Evolutionary conservation across 148 eudicot species (phyloP).

Genomic region (Camellia sinensis): DNA sequence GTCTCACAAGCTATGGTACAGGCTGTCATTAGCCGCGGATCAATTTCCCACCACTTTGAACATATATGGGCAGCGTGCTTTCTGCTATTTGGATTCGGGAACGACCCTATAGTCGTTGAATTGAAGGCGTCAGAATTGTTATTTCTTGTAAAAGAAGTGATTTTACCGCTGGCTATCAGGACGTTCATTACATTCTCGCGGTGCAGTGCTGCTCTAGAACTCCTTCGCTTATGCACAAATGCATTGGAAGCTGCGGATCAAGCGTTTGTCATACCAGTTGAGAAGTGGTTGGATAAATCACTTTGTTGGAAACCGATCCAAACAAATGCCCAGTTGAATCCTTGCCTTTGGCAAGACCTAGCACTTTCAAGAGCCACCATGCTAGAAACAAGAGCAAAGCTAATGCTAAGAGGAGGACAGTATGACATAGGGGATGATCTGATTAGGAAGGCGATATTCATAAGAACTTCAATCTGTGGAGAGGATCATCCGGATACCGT

Average conservation of each 20-base stretch:
- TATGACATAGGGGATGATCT: slow-evolving; percentile 87
- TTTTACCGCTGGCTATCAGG: slow-evolving; percentile 71
- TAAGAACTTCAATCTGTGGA: slow-evolving; percentile 85
- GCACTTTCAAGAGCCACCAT: slow-evolving; percentile 81
- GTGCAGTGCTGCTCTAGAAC: slow-evolving; percentile 82
- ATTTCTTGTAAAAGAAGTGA: slow-evolving; percentile 64
- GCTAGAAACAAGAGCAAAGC: slow-evolving; percentile 89
- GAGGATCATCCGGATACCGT: slow-evolving; percentile 83
- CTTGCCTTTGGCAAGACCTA: slow-evolving; percentile 84
- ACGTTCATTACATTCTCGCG: slow-evolving; percentile 81
- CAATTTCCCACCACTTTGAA: slow-evolving; percentile 46
- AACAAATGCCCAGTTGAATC: slow-evolving; percentile 85
- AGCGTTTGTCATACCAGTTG: slow-evolving; percentile 77
- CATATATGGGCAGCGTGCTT: slow-evolving; percentile 96
- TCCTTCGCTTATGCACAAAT: slow-evolving; percentile 78
- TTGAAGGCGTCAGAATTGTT: slow-evolving; percentile 67
- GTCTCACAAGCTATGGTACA: slow-evolving; percentile 73
- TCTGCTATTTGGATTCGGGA: slow-evolving; percentile 76
- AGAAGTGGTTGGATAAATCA: slow-evolving; percentile 81
- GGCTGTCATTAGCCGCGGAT: slow-evolving; percentile 57
- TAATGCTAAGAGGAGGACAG: slow-evolving; percentile 91
- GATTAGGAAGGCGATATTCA: slow-evolving; percentile 82
- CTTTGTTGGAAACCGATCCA: slow-evolving; percentile 89
- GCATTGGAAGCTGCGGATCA: slow-evolving; percentile 92
- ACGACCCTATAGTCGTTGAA: slow-evolving; percentile 70